phyloP scores from a whole-genome alignment of 257 asterid species.

The Solanum acaule region DNA sequence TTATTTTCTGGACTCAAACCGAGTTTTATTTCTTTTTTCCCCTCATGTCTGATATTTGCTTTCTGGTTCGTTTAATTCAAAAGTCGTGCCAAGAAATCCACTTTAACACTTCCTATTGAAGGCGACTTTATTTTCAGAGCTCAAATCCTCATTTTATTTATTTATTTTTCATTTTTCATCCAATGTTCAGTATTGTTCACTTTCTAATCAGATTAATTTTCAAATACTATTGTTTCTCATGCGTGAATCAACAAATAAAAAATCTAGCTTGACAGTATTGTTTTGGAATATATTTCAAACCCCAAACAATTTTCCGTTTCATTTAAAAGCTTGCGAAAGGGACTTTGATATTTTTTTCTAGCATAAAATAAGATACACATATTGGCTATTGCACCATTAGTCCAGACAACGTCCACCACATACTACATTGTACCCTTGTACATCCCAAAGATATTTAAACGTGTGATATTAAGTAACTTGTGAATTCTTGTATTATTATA shows the following conservation, averaged over 20 bases:
- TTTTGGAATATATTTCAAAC: background rate
- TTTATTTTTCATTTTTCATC: background rate
- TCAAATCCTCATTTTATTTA: background rate
- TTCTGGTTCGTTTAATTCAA: background rate
- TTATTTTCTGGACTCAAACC: no score
- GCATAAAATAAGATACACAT: background rate
- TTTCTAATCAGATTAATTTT: background rate
- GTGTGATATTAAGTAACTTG: no score
- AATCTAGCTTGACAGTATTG: background rate
- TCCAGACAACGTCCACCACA: background rate
- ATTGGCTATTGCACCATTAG: background rate
- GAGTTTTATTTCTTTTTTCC: background rate
- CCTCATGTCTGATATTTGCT: background rate
- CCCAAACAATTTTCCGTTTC: background rate
- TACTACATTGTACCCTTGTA: background rate
- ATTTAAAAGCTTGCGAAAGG: no score
- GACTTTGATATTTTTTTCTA: background rate
- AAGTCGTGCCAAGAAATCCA: background rate
- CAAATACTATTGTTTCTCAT: background rate
- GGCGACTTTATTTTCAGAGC: background rate
- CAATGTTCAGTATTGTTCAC: background rate
- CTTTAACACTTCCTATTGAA: background rate
- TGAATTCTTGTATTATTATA: no score
- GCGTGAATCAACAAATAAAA: background rate
- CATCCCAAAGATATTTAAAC: background rate